Evolutionary conservation across 495 filamentous ascomycete genomes (phyloP).

Genomic region (Talaromyces adpressus): DNA sequence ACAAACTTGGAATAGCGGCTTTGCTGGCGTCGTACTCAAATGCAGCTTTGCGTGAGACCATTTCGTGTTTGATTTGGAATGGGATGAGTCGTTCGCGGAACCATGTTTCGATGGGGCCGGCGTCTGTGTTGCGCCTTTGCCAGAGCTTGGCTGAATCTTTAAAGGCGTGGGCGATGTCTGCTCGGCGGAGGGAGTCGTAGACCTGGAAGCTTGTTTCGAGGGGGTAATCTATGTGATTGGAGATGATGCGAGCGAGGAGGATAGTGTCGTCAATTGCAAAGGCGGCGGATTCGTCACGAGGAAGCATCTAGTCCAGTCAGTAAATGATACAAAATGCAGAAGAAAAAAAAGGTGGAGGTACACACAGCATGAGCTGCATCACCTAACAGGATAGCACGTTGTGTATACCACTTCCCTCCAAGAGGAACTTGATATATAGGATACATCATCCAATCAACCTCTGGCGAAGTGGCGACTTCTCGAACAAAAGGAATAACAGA

Average conservation of each 20-base stretch:
- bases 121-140: slow-evolving; percentile 30
- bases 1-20: slow-evolving; percentile 17
- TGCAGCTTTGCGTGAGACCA: slow-evolving; percentile 25
- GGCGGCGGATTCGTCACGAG: slow-evolving; percentile 53
- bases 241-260: slow-evolving; percentile 45
- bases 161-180: slow-evolving; percentile 44
- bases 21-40: slow-evolving; percentile 34
- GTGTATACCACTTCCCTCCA: slow-evolving; percentile 42
- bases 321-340: neutral
- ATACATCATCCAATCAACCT: slow-evolving; percentile 48
- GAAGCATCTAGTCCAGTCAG: slow-evolving; percentile 43
- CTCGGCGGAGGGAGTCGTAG: slow-evolving; percentile 44
- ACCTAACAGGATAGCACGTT: slow-evolving; percentile 44
- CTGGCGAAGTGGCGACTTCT: slow-evolving; percentile 30
- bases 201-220: slow-evolving; percentile 39
- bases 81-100: slow-evolving; percentile 33
- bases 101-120: slow-evolving; percentile 30
- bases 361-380: slow-evolving; percentile 56
- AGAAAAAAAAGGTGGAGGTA: slow-evolving; percentile 6
- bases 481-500: slow-evolving; percentile 39
- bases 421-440: slow-evolving; percentile 51
- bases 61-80: slow-evolving; percentile 22
- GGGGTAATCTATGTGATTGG: slow-evolving; percentile 25
- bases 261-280: slow-evolving; percentile 57
- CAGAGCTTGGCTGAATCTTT: slow-evolving; percentile 41